Percentiles rank a stretch among this genome's conserved stretches.
Evolutionary conservation across 2,329 filamentous ascomycete species (phyloP).

Genomic region (Myotisia sp.): DNA sequence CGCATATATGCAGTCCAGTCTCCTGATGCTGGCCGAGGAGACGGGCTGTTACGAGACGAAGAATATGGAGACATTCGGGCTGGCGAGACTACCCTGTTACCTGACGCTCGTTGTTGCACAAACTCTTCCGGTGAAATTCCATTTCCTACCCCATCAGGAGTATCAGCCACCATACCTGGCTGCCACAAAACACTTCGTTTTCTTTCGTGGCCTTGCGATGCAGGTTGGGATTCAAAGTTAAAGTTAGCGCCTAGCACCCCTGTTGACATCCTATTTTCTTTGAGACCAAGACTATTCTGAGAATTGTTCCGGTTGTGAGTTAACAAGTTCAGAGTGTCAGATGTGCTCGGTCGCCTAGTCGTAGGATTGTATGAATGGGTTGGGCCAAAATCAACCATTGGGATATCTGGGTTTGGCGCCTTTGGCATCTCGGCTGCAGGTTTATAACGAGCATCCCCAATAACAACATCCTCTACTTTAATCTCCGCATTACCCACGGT

Average conservation of each 20-base stretch:
- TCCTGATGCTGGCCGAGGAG: conserved; percentile 23
- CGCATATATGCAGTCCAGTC: conserved; percentile 25
- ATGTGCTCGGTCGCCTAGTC: conserved; percentile 41
- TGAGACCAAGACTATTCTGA: conserved; percentile 20
- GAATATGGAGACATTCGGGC: conserved; percentile 47
- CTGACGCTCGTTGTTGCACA: conserved; percentile 55
- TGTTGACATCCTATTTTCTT: conserved; percentile 10
- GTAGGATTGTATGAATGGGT: conserved; percentile 55
- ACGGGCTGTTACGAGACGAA: conserved; percentile 37
- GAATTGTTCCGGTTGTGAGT: conserved; percentile 22
- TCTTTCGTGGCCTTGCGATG: conserved; percentile 34
- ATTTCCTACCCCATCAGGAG: conserved; percentile 24
- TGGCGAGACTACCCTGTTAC: conserved; percentile 39
- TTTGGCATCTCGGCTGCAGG: conserved; percentile 20
- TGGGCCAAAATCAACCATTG: conserved; percentile 70
- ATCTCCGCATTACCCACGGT: conserved; percentile 50
- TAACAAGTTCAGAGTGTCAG: conserved; percentile 35
- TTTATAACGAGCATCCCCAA: conserved; percentile 34
- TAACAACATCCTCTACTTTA: conserved; percentile 31
- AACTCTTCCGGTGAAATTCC: conserved; percentile 65
- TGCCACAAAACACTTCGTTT: conserved; percentile 65
- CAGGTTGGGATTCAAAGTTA: conserved; percentile 20
- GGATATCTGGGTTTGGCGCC: conserved; percentile 43
- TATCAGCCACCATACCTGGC: conserved; percentile 42
- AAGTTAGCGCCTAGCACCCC: conserved; percentile 7